Evolutionary conservation across 805 yeast species (phyloP).

Genomic region (Pichia kluyveri): DNA sequence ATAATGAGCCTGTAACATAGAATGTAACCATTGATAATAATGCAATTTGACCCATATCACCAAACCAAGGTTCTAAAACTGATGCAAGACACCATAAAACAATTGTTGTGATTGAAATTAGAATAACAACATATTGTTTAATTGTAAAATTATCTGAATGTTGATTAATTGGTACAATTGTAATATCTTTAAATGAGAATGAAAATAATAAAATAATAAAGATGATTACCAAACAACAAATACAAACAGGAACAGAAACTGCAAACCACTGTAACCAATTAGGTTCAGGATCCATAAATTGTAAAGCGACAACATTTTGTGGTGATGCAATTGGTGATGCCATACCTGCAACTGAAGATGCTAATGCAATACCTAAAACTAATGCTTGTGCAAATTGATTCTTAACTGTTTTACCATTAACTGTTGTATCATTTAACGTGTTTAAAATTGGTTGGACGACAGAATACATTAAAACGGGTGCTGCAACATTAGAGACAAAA

Average conservation of each 20-base stretch:
- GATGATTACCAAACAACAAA: slow-evolving; percentile 50
- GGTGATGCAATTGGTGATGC: slow-evolving; percentile 97
- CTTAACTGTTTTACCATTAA: slow-evolving; percentile 7
- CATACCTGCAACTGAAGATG: slow-evolving; percentile 94
- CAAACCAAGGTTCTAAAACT: slow-evolving; percentile 60
- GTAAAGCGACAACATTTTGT: slow-evolving; percentile 86
- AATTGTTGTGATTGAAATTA: slow-evolving; percentile 65
- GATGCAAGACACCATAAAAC: slow-evolving; percentile 85
- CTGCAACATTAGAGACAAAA: slow-evolving; percentile 97
- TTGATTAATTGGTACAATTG: slow-evolving; percentile 52
- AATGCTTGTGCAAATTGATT: slow-evolving; percentile 67
- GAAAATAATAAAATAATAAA: slow-evolving; percentile 68
- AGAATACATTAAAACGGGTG: slow-evolving; percentile 88
- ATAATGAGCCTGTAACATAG: slow-evolving; percentile 82
- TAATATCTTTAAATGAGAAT: slow-evolving; percentile 38
- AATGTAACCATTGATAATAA: slow-evolving; percentile 83
- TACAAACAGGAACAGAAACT: slow-evolving; percentile 73
- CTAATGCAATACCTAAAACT: slow-evolving; percentile 84
- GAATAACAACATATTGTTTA: slow-evolving; percentile 66
- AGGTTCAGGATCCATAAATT: slow-evolving; percentile 74
- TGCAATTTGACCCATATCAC: slow-evolving; percentile 96
- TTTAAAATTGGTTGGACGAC: slow-evolving; percentile 85
- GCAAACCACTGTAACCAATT: slow-evolving; percentile 94
- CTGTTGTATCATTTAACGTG: slow-evolving; percentile 67
- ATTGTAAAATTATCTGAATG: slow-evolving; percentile 58